Evolutionary conservation across 352 stramenopile genomes (phyloP).

Genomic region (Thalassiosira livingstoniorum): DNA sequence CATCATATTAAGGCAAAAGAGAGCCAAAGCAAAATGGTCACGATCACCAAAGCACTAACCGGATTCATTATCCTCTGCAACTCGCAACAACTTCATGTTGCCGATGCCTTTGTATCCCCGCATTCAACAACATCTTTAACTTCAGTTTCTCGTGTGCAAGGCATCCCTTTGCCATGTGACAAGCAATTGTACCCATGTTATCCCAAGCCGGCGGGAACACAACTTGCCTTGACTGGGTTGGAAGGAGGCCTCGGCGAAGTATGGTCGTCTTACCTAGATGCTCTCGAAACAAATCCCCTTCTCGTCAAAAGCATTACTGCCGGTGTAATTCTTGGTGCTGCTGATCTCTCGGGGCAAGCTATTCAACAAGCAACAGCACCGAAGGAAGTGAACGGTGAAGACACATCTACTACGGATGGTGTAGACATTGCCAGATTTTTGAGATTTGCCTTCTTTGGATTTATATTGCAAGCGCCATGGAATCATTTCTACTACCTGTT

Average conservation of each 20-base stretch:
- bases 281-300: slow-evolving; percentile 66
- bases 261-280: slow-evolving; percentile 75
- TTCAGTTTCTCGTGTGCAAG: background rate
- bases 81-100: too few relatives aligned
- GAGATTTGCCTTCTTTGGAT: slow-evolving; percentile 90
- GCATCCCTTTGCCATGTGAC: background rate
- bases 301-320: slow-evolving; percentile 80
- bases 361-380: slow-evolving; percentile 45
- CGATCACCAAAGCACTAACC: too few relatives aligned
- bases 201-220: too few relatives aligned
- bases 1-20: too few relatives aligned
- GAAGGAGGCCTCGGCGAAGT: slow-evolving; percentile 24
- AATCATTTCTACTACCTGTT: slow-evolving; percentile 91
- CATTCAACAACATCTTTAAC: background rate
- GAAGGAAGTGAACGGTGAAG: slow-evolving; percentile 23
- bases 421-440: slow-evolving; percentile 83
- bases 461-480: slow-evolving; percentile 88
- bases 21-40: too few relatives aligned
- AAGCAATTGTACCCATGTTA: too few relatives aligned
- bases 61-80: too few relatives aligned
- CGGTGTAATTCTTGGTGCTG: slow-evolving; percentile 76
- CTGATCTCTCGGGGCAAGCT: slow-evolving; percentile 75
- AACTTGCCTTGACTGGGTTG: slow-evolving; percentile 1
- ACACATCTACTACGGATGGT: background rate
- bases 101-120: slow-evolving; percentile 14